Base-by-base conservation (phyloP, 306 rosid species). In the Lagenaria siceraria region DNA sequence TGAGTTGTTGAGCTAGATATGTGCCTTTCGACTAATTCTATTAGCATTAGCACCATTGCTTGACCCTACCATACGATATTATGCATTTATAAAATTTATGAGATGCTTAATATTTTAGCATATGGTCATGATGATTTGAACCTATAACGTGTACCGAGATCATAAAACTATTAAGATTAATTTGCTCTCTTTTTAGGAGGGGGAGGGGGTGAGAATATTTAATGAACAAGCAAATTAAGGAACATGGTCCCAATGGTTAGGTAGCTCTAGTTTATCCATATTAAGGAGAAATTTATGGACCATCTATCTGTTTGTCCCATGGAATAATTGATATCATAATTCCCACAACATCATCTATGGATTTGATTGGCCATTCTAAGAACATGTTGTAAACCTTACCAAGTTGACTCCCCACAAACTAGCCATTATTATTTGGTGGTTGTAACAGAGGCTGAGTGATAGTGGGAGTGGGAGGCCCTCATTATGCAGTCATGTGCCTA, bases 181-280 rank as follows among this genome's bases (percentile, higher is more conserved):
- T 73, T 31, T 52, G 8, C 62, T 49, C 46, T 51, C 12, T 8
- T 10, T 29, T 51, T 19, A 9, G 49, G 17, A 19, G 52, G 38
- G 19, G 46, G 11, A 42, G 49, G 27, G n/a, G 6, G 71, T 2
- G 66, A 13, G 59, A 1, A 73, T 73, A 73, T 51, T 31, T 33
- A 29, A 25, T 66, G 74, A 66, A 66, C 33, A 33, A 66, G 74
- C 0, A 66, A 36, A 66, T 19, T 66, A 22, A 66, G 29, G 46
- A 73, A 73, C 62, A 27, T 49, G 76, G 60, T 72, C 60, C 76
- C 60, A 72, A 48, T 72, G 76, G 76, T 72, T 72, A 27, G 76
- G 60, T 49, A 49, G 76, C 76, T 72, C 58, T 21, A 70, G 5
- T 68, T 38, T 68, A 68, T 68, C 74, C 33, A 68, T 70, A 46